These are phyloP conservation scores for Aspergillus sparsus DNA, from an alignment of 495 filamentous ascomycete genomes.

Conservation along the genomic window DNA sequence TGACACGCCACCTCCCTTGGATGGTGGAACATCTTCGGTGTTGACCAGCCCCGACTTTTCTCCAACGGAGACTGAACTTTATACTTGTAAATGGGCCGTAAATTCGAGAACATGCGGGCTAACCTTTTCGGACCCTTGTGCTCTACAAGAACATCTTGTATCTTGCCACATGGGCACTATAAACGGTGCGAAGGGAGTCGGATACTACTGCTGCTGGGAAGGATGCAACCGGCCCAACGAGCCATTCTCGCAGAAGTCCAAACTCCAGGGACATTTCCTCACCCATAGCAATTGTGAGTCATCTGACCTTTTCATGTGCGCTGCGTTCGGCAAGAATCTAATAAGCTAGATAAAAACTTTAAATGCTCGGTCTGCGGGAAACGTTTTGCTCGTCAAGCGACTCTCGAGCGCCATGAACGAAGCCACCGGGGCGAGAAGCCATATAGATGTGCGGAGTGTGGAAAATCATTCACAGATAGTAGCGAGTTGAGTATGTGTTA, in stretches of 20 bases:
- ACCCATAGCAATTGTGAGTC: slow-evolving; percentile 51
- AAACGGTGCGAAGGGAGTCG: slow-evolving; percentile 45
- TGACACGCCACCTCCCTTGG: slow-evolving; percentile 48
- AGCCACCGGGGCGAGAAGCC: slow-evolving; percentile 57
- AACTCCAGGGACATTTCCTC: slow-evolving; percentile 51
- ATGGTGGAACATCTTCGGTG: slow-evolving; percentile 40
- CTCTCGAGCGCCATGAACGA: slow-evolving; percentile 52
- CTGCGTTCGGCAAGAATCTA: background rate
- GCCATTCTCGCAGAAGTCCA: slow-evolving; percentile 53
- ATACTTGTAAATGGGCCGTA: slow-evolving; percentile 43
- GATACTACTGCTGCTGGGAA: slow-evolving; percentile 53
- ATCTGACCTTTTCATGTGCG: background rate
- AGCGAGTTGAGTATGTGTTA: slow-evolving; percentile 47
- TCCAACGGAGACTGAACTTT: slow-evolving; percentile 35
- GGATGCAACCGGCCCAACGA: slow-evolving; percentile 49
- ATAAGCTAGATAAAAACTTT: slow-evolving; percentile 46
- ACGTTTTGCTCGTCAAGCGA: slow-evolving; percentile 48
- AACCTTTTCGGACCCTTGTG: slow-evolving; percentile 36
- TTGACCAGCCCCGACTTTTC: slow-evolving; percentile 45
- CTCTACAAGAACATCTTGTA: slow-evolving; percentile 48
- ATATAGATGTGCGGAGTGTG: slow-evolving; percentile 47
- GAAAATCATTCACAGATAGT: slow-evolving; percentile 51
- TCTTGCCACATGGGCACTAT: slow-evolving; percentile 43
- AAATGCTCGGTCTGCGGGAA: slow-evolving; percentile 50
- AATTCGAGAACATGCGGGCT: slow-evolving; percentile 36